Base-by-base conservation (phyloP, 176 grass and related monocot genomes). In the Metroxylon sagu region DNA sequence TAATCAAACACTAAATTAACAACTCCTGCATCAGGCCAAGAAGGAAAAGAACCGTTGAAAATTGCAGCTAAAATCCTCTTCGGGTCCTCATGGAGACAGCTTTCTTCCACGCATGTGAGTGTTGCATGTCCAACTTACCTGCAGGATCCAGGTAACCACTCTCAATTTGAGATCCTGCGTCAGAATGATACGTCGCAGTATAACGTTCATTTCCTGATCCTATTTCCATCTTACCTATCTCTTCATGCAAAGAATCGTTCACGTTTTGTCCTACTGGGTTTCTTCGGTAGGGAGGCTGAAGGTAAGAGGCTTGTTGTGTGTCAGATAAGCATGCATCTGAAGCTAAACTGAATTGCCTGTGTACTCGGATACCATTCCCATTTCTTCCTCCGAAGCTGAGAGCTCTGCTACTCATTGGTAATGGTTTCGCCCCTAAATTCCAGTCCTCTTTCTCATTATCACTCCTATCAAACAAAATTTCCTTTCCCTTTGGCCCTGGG, bases 21-120 rank as follows among this genome's bases (percentile, higher is more conserved):
- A 43, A 43, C 8, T 12, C 35, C 10, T 2, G 8, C 35, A 43
- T 2, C 35, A 2, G 35, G 10, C 12, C 2, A 10, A 8, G 35
- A 43, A 43, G 8, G 35, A 43, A 43, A 43, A 43, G 17, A 26
- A 61, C 28, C 35, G 8, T 43, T 14, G 35, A 43, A 43, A 14
- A 43, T 43, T 56, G 55, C 39, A 27, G 8, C 68, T 52, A 71
- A 71, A 59, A 3, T 50, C 43, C 21, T 71, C 68, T 60, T 50
- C 67, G 29, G 18, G 43, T 71, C 56, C 68, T 50, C 55, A 29
- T 18, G 2, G 56, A 71, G 21, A 52, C 39, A 4, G 19, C 19
- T 64, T 64, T 59, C 23, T 15, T 39, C 48, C 25, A 50, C 18
- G 15, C 35, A 43, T 12, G 2, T 10, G 35, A 43, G 35, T 43